phyloP scores from a whole-genome alignment of 2,329 filamentous ascomycete species.

The Botryosphaeria dothidea region DNA sequence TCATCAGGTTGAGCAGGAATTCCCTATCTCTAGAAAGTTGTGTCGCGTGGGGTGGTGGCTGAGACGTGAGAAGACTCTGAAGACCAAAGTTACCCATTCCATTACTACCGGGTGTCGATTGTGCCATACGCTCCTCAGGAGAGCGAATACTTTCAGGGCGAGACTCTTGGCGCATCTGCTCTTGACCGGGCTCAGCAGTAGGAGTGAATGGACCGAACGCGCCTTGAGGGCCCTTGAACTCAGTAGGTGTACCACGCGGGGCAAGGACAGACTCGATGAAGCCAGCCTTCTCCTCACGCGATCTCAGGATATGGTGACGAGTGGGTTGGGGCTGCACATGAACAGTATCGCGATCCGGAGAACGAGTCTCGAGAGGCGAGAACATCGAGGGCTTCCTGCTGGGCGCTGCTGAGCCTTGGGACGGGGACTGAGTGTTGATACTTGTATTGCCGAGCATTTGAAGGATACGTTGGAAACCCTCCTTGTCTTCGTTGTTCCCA shows the following conservation, averaged over 20 bases:
- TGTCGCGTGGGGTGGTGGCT: slow-evolving; percentile 1
- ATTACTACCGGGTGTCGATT: slow-evolving; percentile 3
- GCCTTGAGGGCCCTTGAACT: slow-evolving; percentile 32
- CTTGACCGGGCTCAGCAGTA: slow-evolving; percentile 28
- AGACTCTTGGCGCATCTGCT: slow-evolving; percentile 28
- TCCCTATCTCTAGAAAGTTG: slow-evolving; percentile 68
- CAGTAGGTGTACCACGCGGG: slow-evolving; percentile 31
- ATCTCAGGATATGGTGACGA: slow-evolving; percentile 28
- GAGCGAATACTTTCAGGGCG: slow-evolving; percentile 10
- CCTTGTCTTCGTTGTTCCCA: slow-evolving; percentile 68
- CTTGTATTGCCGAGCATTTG: slow-evolving; percentile 69
- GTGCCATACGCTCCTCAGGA: slow-evolving; percentile 11
- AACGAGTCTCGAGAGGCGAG: slow-evolving; percentile 1
- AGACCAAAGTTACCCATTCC: slow-evolving; percentile 14
- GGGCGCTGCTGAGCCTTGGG: neutral
- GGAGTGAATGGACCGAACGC: slow-evolving; percentile 39
- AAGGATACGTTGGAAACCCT: slow-evolving; percentile 80
- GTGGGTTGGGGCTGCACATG: slow-evolving; percentile 21
- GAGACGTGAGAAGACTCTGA: neutral
- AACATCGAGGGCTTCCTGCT: slow-evolving; percentile 10
- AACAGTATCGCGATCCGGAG: slow-evolving; percentile 15
- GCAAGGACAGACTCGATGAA: slow-evolving; percentile 38
- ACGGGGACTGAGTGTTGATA: slow-evolving; percentile 24
- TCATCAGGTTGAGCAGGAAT: slow-evolving; percentile 82
- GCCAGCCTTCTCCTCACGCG: slow-evolving; percentile 34